A percentile compares a stretch with the other conserved stretches of the same genome.
Evolutionary conservation across 345 rosid genomes (phyloP).

Genomic region (Pugionium dolabratum): DNA sequence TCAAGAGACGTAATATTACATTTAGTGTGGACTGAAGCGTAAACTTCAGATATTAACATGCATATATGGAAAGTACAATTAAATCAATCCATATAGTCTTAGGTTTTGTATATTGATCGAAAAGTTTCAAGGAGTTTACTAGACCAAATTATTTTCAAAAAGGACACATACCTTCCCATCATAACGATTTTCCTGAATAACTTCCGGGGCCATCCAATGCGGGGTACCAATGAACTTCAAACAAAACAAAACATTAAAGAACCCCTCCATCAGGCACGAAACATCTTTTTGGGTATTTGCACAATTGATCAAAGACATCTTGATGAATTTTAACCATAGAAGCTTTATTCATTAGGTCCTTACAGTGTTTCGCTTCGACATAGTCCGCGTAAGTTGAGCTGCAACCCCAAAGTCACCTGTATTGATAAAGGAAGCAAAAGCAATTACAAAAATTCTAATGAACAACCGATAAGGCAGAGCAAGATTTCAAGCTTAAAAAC

Average conservation of each 20-base stretch:
- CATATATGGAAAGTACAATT: constrained; percentile 21
- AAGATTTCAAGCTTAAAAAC: constrained; percentile 22
- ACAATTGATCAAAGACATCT: constrained; percentile 14
- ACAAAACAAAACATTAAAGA: constrained; percentile 23
- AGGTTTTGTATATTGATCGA: constrained; percentile 6
- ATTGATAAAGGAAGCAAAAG: constrained; percentile 33
- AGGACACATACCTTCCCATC: constrained; percentile 84
- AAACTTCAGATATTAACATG: background rate
- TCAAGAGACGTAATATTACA: constrained; percentile 9
- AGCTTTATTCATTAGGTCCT: constrained; percentile 9
- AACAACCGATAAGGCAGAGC: constrained; percentile 6
- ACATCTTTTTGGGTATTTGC: background rate
- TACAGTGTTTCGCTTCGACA: constrained; percentile 99
- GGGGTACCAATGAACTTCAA: constrained; percentile 98
- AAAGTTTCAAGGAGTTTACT: constrained; percentile 9
- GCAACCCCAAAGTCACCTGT: constrained; percentile 99
- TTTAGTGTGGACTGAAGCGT: constrained; percentile 8
- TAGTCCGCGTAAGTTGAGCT: constrained; percentile 96
- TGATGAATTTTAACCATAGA: constrained; percentile 27
- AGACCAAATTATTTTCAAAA: constrained; percentile 15
- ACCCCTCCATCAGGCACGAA: constrained; percentile 25
- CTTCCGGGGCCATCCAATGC: constrained; percentile 99
- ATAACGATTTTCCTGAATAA: constrained; percentile 97
- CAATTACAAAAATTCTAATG: background rate
- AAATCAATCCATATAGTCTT: constrained; percentile 11